Evolutionary conservation across 371 early-diverging fungal genomes (phyloP).

Genomic region (Mortierella sp.): DNA sequence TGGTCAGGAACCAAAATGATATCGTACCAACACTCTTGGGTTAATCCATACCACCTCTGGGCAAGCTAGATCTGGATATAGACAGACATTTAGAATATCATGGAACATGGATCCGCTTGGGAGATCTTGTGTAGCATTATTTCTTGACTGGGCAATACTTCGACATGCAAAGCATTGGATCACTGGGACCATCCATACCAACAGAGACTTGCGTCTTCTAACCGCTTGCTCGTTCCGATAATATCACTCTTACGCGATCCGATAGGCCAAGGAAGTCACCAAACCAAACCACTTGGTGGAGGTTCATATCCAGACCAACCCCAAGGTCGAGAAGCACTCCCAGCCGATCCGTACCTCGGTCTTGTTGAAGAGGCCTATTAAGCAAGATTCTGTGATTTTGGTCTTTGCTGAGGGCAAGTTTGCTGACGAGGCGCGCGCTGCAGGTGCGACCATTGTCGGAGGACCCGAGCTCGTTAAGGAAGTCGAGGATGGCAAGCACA

Average conservation of each 20-base stretch:
- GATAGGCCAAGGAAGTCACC: conserved; percentile 78
- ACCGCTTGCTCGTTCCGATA: no score
- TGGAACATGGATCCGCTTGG: no score
- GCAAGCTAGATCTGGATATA: no score
- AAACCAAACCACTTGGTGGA: conserved; percentile 75
- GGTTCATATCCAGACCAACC: conserved; percentile 67
- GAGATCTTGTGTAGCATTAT: no score
- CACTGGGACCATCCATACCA: no score
- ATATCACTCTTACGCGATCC: conserved; percentile 6
- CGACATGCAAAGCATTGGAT: no score
- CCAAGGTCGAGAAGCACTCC: conserved; percentile 76
- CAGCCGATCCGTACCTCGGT: conserved; percentile 80
- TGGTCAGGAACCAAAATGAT: no score
- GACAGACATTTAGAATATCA: no score
- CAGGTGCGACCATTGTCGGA: conserved; percentile 89
- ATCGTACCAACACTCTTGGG: no score
- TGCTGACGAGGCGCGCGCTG: conserved; percentile 84
- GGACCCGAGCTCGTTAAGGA: conserved; percentile 87
- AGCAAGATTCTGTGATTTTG: conserved; percentile 69
- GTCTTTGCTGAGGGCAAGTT: conserved; percentile 86
- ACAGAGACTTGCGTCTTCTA: no score
- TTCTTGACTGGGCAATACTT: no score
- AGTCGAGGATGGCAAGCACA: conserved; percentile 71
- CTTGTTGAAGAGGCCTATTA: conserved; percentile 73
- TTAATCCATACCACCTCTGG: no score